phyloP scores from a whole-genome alignment of 2,329 filamentous ascomycete species.

The Fulvia fulva region DNA sequence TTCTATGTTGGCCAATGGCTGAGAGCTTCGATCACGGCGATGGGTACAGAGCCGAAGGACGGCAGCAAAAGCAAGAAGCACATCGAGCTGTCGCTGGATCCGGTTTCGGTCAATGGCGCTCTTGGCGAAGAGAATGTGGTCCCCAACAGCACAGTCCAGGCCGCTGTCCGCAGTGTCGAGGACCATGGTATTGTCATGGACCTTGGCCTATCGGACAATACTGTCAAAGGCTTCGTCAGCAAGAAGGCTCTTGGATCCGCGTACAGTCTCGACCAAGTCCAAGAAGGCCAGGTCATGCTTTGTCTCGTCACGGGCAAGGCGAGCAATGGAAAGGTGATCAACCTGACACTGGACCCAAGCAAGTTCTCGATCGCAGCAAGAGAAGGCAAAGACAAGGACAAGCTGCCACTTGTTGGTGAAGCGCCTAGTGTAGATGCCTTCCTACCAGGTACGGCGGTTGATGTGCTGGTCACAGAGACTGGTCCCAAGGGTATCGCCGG shows the following conservation, averaged over 20 bases:
- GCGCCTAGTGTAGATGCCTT: constrained; percentile 87
- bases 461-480: constrained; percentile 75
- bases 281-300: constrained; percentile 79
- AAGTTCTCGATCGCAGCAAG: constrained; percentile 23
- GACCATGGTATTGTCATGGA: constrained; percentile 96
- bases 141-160: constrained; percentile 74
- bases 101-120: constrained; percentile 66
- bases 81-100: constrained; percentile 83
- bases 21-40: constrained; percentile 76
- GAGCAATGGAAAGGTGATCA: constrained; percentile 76
- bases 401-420: constrained; percentile 51
- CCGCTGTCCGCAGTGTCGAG: constrained; percentile 84
- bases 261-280: constrained; percentile 63
- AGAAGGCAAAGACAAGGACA: constrained; percentile 18
- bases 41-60: constrained; percentile 58
- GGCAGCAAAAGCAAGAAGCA: constrained; percentile 65
- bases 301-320: constrained; percentile 74
- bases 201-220: constrained; percentile 65
- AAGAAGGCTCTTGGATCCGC: constrained; percentile 72
- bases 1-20: constrained; percentile 86
- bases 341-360: constrained; percentile 71
- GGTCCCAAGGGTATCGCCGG: constrained; percentile 72
- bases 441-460: constrained; percentile 84
- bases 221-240: constrained; percentile 76
- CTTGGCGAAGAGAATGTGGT: constrained; percentile 70